A percentile compares a stretch with the other conserved stretches of the same genome.
Conservation (phyloP, 305 asterid genomes). For the Solanum hybrid region DNA sequence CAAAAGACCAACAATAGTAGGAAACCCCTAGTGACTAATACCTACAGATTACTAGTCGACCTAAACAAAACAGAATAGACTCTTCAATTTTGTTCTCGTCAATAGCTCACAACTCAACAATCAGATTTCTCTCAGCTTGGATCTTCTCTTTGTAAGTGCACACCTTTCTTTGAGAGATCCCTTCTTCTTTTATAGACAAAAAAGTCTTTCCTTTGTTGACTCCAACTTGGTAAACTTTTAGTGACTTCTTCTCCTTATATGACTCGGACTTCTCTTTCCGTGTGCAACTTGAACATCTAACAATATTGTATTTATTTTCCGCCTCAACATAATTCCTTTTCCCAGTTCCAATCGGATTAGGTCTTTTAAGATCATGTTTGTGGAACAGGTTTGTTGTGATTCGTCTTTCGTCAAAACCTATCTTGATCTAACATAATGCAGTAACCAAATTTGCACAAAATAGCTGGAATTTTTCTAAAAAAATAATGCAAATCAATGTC, state of each 20-base stretch:
- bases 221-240: background rate
- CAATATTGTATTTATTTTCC: background rate
- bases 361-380: background rate
- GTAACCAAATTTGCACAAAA: background rate
- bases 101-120: background rate
- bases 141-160: background rate
- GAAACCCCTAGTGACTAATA: background rate
- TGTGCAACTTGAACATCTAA: background rate
- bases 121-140: background rate
- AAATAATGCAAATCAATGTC: background rate
- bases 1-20: background rate
- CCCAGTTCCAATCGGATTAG: background rate
- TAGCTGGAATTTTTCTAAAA: too few relatives aligned
- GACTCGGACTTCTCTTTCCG: background rate
- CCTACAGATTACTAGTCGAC: background rate
- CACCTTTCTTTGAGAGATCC: background rate
- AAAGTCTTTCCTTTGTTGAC: background rate
- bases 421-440: background rate
- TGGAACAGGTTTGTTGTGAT: background rate
- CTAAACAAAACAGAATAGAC: background rate
- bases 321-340: background rate
- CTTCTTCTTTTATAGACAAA: background rate
- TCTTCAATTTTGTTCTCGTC: background rate
- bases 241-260: background rate
- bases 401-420: background rate